Evolutionary conservation across 164 flowering plant species (phyloP), one percentile per base, ranked within the genome.

Genomic region (Piper longum): DNA sequence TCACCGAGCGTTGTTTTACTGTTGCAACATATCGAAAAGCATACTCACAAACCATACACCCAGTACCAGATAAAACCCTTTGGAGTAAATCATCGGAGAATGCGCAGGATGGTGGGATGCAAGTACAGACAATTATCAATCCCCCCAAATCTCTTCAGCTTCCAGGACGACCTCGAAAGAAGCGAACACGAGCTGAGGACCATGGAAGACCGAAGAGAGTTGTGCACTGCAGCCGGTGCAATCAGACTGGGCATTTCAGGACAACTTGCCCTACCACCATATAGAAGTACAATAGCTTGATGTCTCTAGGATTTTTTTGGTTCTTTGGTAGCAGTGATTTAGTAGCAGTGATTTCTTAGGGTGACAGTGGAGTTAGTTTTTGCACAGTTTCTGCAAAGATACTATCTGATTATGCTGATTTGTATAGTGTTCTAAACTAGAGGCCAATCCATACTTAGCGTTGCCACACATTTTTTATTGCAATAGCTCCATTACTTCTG

Each of bases 171-270:
- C 80, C 81, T 16, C 75, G 66, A 40, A 80, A 80, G 74, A 80
- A 77, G 71, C 66, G 83, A 43, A 74, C 72, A 26, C 73, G 81
- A 40, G 74, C 79, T 8, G 83, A 80, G 63, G 83, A 77, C 16
- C 77, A 73, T 60, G 83, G 79, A 5, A 75, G 81, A 61, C 75
- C 72, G 41, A 77, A 80, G 71, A 66, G 83, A 61, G 77, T 80
- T 59, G 83, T 80, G 40, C 83, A 77, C 39, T 80, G 83, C 57
- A 80, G 83, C 62, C 75, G 83, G 17, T 80, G 83, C 76, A 80
- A 80, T 70, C 83, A 80, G 72, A 77, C 81, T 0, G 83, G 83
- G 18, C 83, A 80, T 69, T 80, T 80, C 64, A 75, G 83, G 61
- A 80, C 83, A 16, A 80, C 83, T 41, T 80, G 83, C 58, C 73